Evolutionary conservation across 257 asterid species (phyloP).

Genomic region (Plectranthus barbatus): DNA sequence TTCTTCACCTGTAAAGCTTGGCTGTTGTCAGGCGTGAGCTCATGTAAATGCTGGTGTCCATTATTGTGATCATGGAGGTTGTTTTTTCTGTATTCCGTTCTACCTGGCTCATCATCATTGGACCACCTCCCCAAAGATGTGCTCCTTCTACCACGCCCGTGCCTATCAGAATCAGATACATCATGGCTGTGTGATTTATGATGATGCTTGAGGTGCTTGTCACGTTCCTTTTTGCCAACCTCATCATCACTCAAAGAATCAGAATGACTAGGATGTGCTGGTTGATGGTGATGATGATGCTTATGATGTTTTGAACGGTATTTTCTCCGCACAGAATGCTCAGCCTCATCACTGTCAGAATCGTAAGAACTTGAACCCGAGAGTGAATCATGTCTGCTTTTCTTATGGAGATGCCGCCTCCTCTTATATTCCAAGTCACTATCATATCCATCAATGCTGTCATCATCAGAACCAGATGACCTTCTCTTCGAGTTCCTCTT

Average conservation of each 20-base stretch:
- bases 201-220: constrained; percentile 33
- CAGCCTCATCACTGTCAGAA: constrained; percentile 37
- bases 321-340: constrained; percentile 27
- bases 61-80: constrained; percentile 21
- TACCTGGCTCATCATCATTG: constrained; percentile 28
- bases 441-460: constrained; percentile 34
- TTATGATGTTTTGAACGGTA: constrained; percentile 32
- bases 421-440: constrained; percentile 36
- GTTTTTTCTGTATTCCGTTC: constrained; percentile 19
- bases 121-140: constrained; percentile 35
- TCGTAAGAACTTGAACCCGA: constrained; percentile 40
- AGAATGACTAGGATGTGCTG: constrained; percentile 25
- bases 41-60: constrained; percentile 3
- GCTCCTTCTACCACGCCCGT: constrained; percentile 27
- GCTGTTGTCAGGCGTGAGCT: not conserved
- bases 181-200: constrained; percentile 28
- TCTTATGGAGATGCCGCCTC: constrained; percentile 45
- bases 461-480: constrained; percentile 37
- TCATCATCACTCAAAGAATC: constrained; percentile 43
- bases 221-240: constrained; percentile 16
- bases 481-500: too few species aligned
- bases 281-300: constrained; percentile 14
- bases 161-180: constrained; percentile 39
- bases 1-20: not conserved
- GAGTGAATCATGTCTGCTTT: constrained; percentile 25